Evolutionary conservation across 1,139 yeast genomes (phyloP).

Genomic region (Yamadazyma triangularis): DNA sequence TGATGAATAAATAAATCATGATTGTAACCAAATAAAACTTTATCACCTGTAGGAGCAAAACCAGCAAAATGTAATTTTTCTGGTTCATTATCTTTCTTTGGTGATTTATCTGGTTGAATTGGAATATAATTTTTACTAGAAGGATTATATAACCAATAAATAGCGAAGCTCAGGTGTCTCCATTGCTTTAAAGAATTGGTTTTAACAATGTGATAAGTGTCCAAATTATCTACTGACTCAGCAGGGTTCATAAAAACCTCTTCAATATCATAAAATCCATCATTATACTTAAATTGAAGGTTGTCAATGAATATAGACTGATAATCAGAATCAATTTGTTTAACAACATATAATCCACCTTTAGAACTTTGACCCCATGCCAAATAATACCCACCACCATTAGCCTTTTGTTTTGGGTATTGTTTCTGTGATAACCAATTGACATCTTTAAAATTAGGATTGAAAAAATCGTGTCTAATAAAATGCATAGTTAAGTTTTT

Average conservation of each 20-base stretch:
- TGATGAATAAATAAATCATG: slow-evolving; percentile 41
- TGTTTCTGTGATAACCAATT: slow-evolving; percentile 30
- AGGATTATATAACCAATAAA: slow-evolving; percentile 35
- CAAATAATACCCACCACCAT: slow-evolving; percentile 31
- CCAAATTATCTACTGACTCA: slow-evolving; percentile 20
- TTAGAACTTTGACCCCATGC: slow-evolving; percentile 14
- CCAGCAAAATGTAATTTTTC: slow-evolving; percentile 37
- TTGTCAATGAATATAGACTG: slow-evolving; percentile 17
- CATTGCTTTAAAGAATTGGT: slow-evolving; percentile 31
- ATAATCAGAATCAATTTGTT: slow-evolving; percentile 3
- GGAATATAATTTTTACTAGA: slow-evolving; percentile 18
- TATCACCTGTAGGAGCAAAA: slow-evolving; percentile 37
- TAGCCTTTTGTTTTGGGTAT: slow-evolving; percentile 20
- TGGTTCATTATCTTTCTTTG: slow-evolving; percentile 8
- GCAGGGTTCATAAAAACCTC: slow-evolving; percentile 33
- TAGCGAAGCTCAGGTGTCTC: slow-evolving; percentile 39
- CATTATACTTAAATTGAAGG: slow-evolving; percentile 27
- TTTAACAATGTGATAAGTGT: slow-evolving; percentile 28
- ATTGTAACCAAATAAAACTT: slow-evolving; percentile 30
- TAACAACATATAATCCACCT: neutral
- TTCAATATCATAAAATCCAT: slow-evolving; percentile 28
- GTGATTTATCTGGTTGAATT: slow-evolving; percentile 18
- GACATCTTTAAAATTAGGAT: slow-evolving; percentile 15
- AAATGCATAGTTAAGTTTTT: slow-evolving; percentile 27
- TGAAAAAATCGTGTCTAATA: slow-evolving; percentile 21